phyloP scores from a whole-genome alignment of 495 filamentous ascomycete species.

The Friedmanniomyces simplex region DNA sequence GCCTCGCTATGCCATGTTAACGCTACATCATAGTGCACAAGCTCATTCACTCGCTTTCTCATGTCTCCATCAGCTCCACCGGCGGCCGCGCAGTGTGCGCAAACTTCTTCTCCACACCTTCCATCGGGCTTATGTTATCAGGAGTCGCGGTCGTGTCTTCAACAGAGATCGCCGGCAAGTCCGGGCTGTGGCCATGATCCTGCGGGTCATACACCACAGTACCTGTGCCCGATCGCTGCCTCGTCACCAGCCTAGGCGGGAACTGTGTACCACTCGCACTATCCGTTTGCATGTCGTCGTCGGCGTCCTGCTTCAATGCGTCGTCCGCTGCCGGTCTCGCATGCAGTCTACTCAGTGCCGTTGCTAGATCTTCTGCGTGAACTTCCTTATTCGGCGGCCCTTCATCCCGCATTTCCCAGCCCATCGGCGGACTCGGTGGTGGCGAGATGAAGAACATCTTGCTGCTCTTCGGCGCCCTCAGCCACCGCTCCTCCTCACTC shows the following conservation, averaged over 20 bases:
- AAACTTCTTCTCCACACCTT: slow-evolving; percentile 42
- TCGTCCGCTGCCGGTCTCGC: slow-evolving; percentile 30
- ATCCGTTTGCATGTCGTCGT: slow-evolving; percentile 32
- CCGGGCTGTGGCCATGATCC: slow-evolving; percentile 63
- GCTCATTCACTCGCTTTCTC: background rate
- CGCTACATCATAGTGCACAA: background rate
- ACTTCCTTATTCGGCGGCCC: slow-evolving; percentile 90
- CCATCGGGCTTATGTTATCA: slow-evolving; percentile 33
- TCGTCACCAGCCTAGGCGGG: slow-evolving; percentile 31
- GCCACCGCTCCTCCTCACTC: slow-evolving; percentile 50
- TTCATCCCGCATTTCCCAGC: slow-evolving; percentile 84
- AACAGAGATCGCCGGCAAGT: slow-evolving; percentile 79
- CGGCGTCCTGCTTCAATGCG: slow-evolving; percentile 21
- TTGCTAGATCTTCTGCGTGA: slow-evolving; percentile 78
- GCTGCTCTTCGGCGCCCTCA: slow-evolving; percentile 70
- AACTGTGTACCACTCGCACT: slow-evolving; percentile 21
- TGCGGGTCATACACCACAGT: slow-evolving; percentile 68
- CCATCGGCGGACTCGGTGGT: slow-evolving; percentile 80
- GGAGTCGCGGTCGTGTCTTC: slow-evolving; percentile 69
- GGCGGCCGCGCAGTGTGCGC: slow-evolving; percentile 76
- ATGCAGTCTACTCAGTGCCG: slow-evolving; percentile 61
- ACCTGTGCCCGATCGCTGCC: slow-evolving; percentile 48
- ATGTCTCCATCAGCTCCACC: slow-evolving; percentile 70
- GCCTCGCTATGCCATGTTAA: background rate
- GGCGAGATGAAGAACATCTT: slow-evolving; percentile 97